Base-by-base conservation (phyloP, 208 protist genomes). In the Wallacemonas sp. region DNA sequence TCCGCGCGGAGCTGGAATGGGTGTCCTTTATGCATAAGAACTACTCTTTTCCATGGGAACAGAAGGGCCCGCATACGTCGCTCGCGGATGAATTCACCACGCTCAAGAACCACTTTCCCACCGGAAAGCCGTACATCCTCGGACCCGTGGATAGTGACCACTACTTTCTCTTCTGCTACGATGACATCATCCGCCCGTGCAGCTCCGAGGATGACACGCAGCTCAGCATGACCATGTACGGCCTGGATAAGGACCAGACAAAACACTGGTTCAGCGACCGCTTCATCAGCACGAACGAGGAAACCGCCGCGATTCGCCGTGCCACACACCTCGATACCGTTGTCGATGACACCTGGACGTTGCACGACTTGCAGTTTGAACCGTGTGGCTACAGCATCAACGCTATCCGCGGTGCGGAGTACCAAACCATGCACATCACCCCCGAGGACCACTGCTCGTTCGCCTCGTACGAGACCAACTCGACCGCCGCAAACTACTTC, bases 351-450 rank as follows among this genome's bases (percentile, higher is more conserved):
- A 73, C 71, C 3, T 95, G 89, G 89, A 66, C 55, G 17, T 60
- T 98, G 63, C 90, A 98, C 63, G 88, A 93, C 54, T 76, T 96
- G 32, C 78, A 94, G 59, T 98, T 97, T 72, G 89, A 95, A 52
- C 96, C 96, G 12, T 98, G 96, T 71, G 96, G 96, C 39, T 98
- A 98, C 63, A 97, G 90, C 67, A 85, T 97, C 45, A 98, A 98
- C 75, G 92, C 90, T 19, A 85, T 98, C 27, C 69, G 79, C 15
- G 91, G 68, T 17, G 68, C 62, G 38, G 78, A 91, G 66, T 98
- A 98, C 76, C 93, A 88, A 63, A 98, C 96, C 9, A 96, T 97
- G 53, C 96, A 98, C 81, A 96, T 98, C 73, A 98, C 96, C 46
- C 96, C 96, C 0, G 93, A 98, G 70, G 71, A 86, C 30, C 83